A percentile compares a stretch with the other conserved stretches of the same genome.
These are phyloP conservation scores for Lepidium campestre DNA, from an alignment of 441 rosid genomes.

Conservation along the genomic window DNA sequence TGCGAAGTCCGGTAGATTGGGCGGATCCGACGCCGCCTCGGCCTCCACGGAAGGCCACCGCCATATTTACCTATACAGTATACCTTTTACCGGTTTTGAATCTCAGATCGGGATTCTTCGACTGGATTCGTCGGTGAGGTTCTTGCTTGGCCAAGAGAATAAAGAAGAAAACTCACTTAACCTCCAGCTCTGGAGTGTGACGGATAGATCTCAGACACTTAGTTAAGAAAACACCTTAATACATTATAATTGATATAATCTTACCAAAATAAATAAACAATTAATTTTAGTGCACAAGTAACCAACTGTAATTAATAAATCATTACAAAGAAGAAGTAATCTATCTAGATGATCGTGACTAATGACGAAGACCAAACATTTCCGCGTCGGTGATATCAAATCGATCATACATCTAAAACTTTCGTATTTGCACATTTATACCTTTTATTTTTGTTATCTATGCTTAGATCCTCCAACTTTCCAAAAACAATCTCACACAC, in stretches of 20 bases:
- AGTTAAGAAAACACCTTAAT: slow-evolving; percentile 22
- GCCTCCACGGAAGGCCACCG: slow-evolving; percentile 70
- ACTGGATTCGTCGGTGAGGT: slow-evolving; percentile 22
- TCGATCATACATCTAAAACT: neutral
- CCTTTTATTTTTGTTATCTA: neutral
- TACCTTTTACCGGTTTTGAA: neutral
- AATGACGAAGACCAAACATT: neutral
- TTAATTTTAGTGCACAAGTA: slow-evolving; percentile 6
- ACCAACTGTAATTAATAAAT: neutral
- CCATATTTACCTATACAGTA: slow-evolving; percentile 39
- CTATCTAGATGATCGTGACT: neutral
- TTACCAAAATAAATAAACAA: neutral
- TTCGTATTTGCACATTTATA: neutral
- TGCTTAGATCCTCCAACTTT: neutral
- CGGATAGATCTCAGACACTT: slow-evolving; percentile 29
- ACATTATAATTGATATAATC: neutral
- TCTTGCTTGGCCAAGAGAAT: neutral
- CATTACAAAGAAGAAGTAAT: neutral
- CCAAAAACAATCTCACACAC: neutral
- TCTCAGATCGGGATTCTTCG: slow-evolving; percentile 8
- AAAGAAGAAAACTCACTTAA: slow-evolving; percentile 11
- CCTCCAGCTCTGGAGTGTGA: slow-evolving; percentile 23
- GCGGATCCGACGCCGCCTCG: slow-evolving; percentile 49
- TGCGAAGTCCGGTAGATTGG: slow-evolving; percentile 39
- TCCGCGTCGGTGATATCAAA: slow-evolving; percentile 22